Base-by-base conservation (phyloP, 1,284 basidiomycete genomes). In the Irpex sp. region DNA sequence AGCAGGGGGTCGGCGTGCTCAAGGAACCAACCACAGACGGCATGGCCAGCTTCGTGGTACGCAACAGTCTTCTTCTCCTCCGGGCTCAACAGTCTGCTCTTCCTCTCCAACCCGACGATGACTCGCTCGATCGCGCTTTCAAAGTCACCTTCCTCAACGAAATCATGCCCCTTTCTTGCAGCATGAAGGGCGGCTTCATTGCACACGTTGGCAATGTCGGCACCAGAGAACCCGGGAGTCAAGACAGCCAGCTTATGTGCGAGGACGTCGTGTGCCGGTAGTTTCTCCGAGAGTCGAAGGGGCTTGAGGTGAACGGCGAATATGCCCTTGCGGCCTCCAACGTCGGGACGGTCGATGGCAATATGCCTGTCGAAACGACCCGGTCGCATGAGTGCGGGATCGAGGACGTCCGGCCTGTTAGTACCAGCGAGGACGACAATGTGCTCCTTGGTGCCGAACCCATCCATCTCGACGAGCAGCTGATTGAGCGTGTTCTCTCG, bases 11-110 rank as follows among this genome's bases (percentile, higher is more conserved):
- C 95, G 60, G 97, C 97, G 69, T 97, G 93, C 79, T 98, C 95
- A 68, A 98, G 77, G 84, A 94, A 98, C 97, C 97, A 99, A 17
- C 97, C 97, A 72, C 94, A 97, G 57, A 99, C 90, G 26, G 97
- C 97, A 77, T 99, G 97, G 0, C 97, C 97, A 37, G 97, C 97
- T 82, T 99, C 97, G 75, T 99, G 97, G 76, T 99, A 98, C 2
- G 97, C 97, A 37, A 99, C 97, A 0, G 94, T 98, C 80, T 90
- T 96, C 89, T 99, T 99, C 84, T 99, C 97, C 69, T 98, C 94
- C 47, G 90, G 86, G 70, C 92, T 95, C 57, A 99, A 81, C 47
- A 99, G 92, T 65, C 96, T 83, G 67, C 90, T 95, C 86, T 98
- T 98, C 74, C 94, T 85, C 83, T 99, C 97, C 67, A 99, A 79